A percentile compares a stretch with the other conserved stretches of the same genome.
phyloP scores from a whole-genome alignment of 176 grass and related monocot species.

The Zoysia pacifica region DNA sequence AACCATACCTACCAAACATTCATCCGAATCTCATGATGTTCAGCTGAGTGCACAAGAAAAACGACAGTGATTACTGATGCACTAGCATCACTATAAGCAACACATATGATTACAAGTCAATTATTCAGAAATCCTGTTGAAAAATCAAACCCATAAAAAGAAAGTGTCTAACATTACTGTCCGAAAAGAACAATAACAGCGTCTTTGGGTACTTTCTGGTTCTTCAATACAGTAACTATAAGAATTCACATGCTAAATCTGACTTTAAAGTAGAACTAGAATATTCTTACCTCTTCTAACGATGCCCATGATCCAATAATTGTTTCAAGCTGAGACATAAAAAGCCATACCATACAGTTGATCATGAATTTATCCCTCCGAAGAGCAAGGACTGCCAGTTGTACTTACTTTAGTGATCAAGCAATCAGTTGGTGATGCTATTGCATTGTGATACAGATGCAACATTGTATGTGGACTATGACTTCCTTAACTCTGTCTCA shows the following conservation, averaged over 20 bases:
- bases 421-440: slow-evolving; percentile 13
- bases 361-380: slow-evolving; percentile 12
- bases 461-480: slow-evolving; percentile 9
- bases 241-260: neutral
- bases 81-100: neutral
- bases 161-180: neutral
- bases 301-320: slow-evolving; percentile 7
- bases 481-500: slow-evolving; percentile 1
- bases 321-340: neutral
- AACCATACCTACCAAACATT: slow-evolving; percentile 25
- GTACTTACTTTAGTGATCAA: neutral
- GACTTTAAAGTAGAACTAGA: neutral
- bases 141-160: neutral
- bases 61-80: neutral
- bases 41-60: neutral
- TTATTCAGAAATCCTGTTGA: neutral
- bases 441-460: slow-evolving; percentile 3
- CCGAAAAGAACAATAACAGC: neutral
- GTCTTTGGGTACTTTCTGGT: neutral
- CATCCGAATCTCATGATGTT: slow-evolving; percentile 18
- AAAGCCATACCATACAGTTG: slow-evolving; percentile 1
- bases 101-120: neutral
- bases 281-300: slow-evolving; percentile 35
- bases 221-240: slow-evolving; percentile 15
- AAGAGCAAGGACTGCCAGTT: neutral